These are phyloP conservation scores for Dendryphion nanum DNA, from an alignment of 2,329 filamentous ascomycete genomes.

Conservation along the genomic window DNA sequence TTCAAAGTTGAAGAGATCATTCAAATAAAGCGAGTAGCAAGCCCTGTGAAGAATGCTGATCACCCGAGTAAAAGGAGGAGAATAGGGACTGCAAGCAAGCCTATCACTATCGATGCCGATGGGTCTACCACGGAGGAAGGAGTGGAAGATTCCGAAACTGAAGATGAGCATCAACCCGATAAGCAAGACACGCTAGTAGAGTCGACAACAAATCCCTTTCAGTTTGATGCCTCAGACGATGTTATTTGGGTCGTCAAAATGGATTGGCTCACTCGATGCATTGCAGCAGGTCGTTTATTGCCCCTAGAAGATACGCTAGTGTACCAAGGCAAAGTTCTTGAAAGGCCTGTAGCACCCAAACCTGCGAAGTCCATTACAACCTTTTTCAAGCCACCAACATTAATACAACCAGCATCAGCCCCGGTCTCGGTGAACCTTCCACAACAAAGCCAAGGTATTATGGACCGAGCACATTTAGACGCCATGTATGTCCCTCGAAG, in stretches of 20 bases:
- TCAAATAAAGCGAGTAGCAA: slow-evolving; percentile 16
- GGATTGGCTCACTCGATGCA: slow-evolving; percentile 54
- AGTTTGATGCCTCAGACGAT: slow-evolving; percentile 17
- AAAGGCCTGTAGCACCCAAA: slow-evolving; percentile 24
- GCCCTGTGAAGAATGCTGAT: slow-evolving; percentile 9
- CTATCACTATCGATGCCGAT: slow-evolving; percentile 9
- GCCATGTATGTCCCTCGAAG: slow-evolving; percentile 20
- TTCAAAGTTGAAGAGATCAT: slow-evolving; percentile 56
- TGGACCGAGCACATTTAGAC: slow-evolving; percentile 56
- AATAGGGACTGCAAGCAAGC: slow-evolving; percentile 3
- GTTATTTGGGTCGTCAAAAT: slow-evolving; percentile 52
- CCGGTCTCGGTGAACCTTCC: slow-evolving; percentile 18
- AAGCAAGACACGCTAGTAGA: slow-evolving; percentile 7
- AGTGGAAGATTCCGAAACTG: slow-evolving; percentile 9
- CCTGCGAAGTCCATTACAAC: slow-evolving; percentile 17
- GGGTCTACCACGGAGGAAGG: slow-evolving; percentile 22
- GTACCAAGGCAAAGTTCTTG: slow-evolving; percentile 49
- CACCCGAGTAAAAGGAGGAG: slow-evolving; percentile 19
- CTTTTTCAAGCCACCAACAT: slow-evolving; percentile 8
- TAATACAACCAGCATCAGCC: slow-evolving; percentile 14
- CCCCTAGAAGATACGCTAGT: slow-evolving; percentile 51
- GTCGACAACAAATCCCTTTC: slow-evolving; percentile 10
- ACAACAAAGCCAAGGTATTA: slow-evolving; percentile 37
- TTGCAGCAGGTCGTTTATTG: slow-evolving; percentile 42
- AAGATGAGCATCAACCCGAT: slow-evolving; percentile 9